Evolutionary conservation across 2,329 filamentous ascomycete genomes (phyloP), one percentile per base, ranked within the genome.

Genomic region (Beauveria australis): DNA sequence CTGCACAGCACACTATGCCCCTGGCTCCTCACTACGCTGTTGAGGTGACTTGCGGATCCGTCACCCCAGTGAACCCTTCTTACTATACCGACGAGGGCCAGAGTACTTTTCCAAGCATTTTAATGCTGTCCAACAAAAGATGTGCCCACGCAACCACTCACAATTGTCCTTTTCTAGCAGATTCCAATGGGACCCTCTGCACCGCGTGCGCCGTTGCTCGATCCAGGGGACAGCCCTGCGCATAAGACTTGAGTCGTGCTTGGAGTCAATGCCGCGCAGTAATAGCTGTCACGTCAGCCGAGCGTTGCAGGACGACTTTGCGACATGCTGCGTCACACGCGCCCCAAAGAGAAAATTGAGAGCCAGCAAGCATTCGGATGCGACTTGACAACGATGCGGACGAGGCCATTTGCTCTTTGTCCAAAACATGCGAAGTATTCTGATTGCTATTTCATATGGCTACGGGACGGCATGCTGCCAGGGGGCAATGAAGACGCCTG

Each of bases 101-200:
- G 22, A n/a, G 7, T 33, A 9, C 8, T 19, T 19, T 62, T 5
- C 56, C 56, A 16, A 52, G 37, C 33, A 59, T 52, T 26, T 12
- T 41, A 18, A 48, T 9, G 14, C 52, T 65, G 14, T 67, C 69
- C 8, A 71, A 71, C 65, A 70, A 69, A 56, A 66, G 59, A 49
- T 71, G 69, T 55, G 68, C 67, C 18, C 69, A 71, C 49, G 58
- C 63, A 12, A 43, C 61, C 19, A 68, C 67, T 12, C 69, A 71
- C 48, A 44, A 64, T 16, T 71, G 69, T 55, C 67, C 67, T 4
- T 67, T 64, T 47, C 62, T 71, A 16, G 65, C 67, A 9, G 69
- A 71, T 61, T 70, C 68, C 51, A 69, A 68, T 43, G 62, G 63
- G 12, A 62, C 53, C 5, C 62, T 71, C 10, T 71, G 69, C 62